Evolutionary conservation across 169 alveolate genomes (phyloP), one percentile per base, ranked within the genome.

Genomic region (Plasmodium knowlesi): DNA sequence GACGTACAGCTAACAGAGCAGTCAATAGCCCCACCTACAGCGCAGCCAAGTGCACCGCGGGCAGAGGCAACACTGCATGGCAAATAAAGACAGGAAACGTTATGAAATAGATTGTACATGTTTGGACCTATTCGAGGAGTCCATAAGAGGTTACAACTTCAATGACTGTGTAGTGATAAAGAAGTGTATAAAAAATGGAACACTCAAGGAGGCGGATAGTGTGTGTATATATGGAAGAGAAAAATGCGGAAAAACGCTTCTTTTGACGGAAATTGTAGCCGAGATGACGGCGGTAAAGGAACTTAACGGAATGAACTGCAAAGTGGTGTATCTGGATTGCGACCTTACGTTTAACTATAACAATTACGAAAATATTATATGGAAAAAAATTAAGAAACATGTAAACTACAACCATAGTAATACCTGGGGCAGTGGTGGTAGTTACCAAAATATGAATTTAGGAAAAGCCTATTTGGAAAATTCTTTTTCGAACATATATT

Each of bases 221-320:
- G 88, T 88, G 19, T 88, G 94, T 61, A 88, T 88, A 88, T 88
- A 88, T 88, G 94, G 94, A 28, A 88, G 82, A 72, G 94, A 88
- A 78, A 78, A 79, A 37, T 88, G 94, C 76, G 94, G 85, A 14
- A 88, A 88, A 30, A 88, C 94, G 28, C 71, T 88, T 57, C 43
- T 88, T 10, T 39, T 88, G 71, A 88, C 94, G 67, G 89, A 88
- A n/a, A 41, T 88, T 61, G 43, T 88, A 61, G 94, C 81, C 67
- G 94, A 88, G 25, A 81, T 88, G 79, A 78, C 94, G 43, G 94
- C 94, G 30, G 94, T 88, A 19, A 88, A 88, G 10, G 94, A 88
- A 34, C 76, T 88, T 10, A 88, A 43, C 61, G 94, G 94, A 39
- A 78, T 88, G 94, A 79, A 88, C 71, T 88, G 89, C 53, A 88